Evolutionary conservation across 2,329 filamentous ascomycete genomes (phyloP).

Genomic region (Grosmannia penicillata): DNA sequence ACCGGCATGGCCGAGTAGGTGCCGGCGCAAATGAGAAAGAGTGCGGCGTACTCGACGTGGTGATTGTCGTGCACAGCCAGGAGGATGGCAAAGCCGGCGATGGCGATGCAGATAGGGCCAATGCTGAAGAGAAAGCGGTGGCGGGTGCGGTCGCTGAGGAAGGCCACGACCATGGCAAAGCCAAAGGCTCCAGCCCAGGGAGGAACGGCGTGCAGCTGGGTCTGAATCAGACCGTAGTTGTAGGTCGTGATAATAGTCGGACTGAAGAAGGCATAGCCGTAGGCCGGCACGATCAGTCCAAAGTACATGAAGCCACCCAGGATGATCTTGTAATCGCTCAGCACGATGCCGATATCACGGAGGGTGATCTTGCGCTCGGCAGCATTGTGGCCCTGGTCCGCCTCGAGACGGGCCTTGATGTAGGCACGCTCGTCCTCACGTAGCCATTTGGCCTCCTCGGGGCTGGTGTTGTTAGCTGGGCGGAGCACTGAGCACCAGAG

Average conservation of each 20-base stretch:
- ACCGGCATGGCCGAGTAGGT: constrained; percentile 83
- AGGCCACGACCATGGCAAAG: constrained; percentile 64
- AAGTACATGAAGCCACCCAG: constrained; percentile 71
- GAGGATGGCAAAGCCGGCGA: constrained; percentile 64
- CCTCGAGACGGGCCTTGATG: constrained; percentile 48
- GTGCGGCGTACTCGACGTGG: constrained; percentile 56
- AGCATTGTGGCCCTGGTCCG: constrained; percentile 54
- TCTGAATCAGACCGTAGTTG: constrained; percentile 42
- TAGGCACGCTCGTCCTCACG: constrained; percentile 52
- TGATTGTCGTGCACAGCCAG: constrained; percentile 54
- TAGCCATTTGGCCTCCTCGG: constrained; percentile 61
- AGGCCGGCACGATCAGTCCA: constrained; percentile 62
- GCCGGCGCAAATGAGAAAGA: constrained; percentile 72
- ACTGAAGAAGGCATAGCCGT: constrained; percentile 65
- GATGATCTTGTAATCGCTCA: constrained; percentile 62
- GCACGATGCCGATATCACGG: constrained; percentile 43
- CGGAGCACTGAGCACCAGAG: not conserved
- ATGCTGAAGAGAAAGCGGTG: constrained; percentile 67
- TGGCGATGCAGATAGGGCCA: constrained; percentile 50
- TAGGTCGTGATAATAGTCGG: constrained; percentile 57
- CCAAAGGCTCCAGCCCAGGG: constrained; percentile 57
- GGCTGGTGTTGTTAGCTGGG: constrained; percentile 18
- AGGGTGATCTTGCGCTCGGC: constrained; percentile 45
- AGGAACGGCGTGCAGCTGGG: constrained; percentile 42
- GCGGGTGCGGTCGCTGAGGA: constrained; percentile 51